A percentile compares a stretch with the other conserved stretches of the same genome.
phyloP scores from a whole-genome alignment of 495 filamentous ascomycete species.

The Penicillium alfredii region DNA sequence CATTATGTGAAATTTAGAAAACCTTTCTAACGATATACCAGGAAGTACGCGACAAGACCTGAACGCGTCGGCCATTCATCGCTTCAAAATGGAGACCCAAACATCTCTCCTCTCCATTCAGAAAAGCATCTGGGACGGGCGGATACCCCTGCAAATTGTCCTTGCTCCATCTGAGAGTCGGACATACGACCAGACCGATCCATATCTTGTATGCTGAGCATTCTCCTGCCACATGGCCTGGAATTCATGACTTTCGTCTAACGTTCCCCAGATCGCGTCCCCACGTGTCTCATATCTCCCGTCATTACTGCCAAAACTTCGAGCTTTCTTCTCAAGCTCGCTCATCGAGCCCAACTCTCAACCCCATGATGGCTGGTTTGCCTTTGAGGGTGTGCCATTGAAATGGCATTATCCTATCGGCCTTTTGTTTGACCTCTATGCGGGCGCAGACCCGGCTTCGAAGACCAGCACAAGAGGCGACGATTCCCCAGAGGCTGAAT shows the following conservation, averaged over 20 bases:
- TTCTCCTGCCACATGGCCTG: not conserved
- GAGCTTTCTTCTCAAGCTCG: slow-evolving; percentile 67
- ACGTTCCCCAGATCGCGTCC: slow-evolving; percentile 36
- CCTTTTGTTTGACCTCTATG: slow-evolving; percentile 82
- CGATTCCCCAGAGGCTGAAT: slow-evolving; percentile 16
- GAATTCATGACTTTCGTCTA: slow-evolving; percentile 5
- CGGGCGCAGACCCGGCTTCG: slow-evolving; percentile 54
- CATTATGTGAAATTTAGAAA: not conserved
- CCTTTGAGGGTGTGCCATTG: slow-evolving; percentile 69
- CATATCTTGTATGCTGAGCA: slow-evolving; percentile 41
- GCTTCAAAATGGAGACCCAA: slow-evolving; percentile 17
- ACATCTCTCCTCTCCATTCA: slow-evolving; percentile 35
- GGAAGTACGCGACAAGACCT: not conserved
- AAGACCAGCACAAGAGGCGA: slow-evolving; percentile 23
- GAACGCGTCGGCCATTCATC: not conserved
- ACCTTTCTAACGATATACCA: not conserved
- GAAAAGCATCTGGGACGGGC: slow-evolving; percentile 45
- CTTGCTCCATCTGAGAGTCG: slow-evolving; percentile 50
- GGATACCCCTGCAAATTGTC: slow-evolving; percentile 46
- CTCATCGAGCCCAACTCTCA: slow-evolving; percentile 58
- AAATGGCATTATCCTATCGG: slow-evolving; percentile 88
- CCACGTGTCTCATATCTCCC: slow-evolving; percentile 57
- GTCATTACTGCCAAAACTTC: slow-evolving; percentile 71
- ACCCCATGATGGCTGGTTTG: slow-evolving; percentile 63
- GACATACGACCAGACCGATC: slow-evolving; percentile 47